Evolutionary conservation across 2,329 filamentous ascomycete genomes (phyloP).

Genomic region (Aspergillus unguis): DNA sequence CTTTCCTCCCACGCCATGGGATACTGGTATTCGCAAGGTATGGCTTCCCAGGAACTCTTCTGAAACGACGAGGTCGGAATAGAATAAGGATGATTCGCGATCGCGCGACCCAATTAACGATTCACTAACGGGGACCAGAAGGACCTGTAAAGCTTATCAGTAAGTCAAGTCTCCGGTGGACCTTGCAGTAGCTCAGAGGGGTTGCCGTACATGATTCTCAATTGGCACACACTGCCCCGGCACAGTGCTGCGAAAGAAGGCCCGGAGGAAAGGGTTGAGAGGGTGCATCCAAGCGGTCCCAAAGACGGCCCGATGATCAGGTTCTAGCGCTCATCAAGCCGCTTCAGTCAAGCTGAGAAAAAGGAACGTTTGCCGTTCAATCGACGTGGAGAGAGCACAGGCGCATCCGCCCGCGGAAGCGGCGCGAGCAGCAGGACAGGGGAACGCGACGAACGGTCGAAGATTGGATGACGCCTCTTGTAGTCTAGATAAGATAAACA

Average conservation of each 20-base stretch:
- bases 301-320: constrained; percentile 37
- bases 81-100: constrained; percentile 72
- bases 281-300: constrained; percentile 78
- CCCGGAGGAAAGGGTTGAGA: constrained; percentile 96
- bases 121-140: constrained; percentile 91
- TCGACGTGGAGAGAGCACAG: constrained; percentile 32
- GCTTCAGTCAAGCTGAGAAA: constrained; percentile 23
- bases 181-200: not conserved
- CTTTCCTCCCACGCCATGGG: constrained; percentile 48
- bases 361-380: constrained; percentile 24
- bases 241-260: constrained; percentile 96
- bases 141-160: constrained; percentile 52
- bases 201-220: constrained; percentile 68
- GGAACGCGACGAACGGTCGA: constrained; percentile 1
- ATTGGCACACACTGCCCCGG: constrained; percentile 86
- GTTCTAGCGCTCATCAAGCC: constrained; percentile 39
- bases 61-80: constrained; percentile 76
- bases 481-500: not conserved
- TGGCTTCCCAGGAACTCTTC: constrained; percentile 97
- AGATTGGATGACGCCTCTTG: not conserved
- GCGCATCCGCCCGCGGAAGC: constrained; percentile 23
- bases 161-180: constrained; percentile 12
- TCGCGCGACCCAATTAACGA: constrained; percentile 85
- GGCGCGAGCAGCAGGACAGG: constrained; percentile 9
- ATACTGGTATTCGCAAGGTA: constrained; percentile 77